A percentile compares a stretch with the other conserved stretches of the same genome.
Evolutionary conservation across 768 basidiomycete species (phyloP).

Genomic region (Lyophyllum atratum): DNA sequence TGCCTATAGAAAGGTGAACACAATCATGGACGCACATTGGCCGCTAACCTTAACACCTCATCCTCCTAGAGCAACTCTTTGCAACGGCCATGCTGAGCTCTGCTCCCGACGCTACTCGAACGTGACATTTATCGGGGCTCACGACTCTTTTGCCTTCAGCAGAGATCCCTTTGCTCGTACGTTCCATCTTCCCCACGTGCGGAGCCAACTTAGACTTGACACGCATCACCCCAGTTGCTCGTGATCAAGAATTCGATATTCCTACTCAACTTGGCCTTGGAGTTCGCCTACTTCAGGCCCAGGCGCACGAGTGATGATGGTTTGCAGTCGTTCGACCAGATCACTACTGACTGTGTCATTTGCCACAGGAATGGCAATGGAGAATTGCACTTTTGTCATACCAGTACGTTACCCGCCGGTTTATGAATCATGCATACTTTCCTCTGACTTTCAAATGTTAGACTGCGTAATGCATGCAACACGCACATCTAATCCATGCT

Average conservation of each 20-base stretch:
- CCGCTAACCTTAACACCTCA: not conserved
- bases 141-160: conserved; percentile 59
- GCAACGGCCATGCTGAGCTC: conserved; percentile 68
- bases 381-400: conserved; percentile 68
- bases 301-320: conserved; percentile 46
- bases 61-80: conserved; percentile 42
- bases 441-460: not conserved
- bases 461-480: not conserved
- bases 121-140: conserved; percentile 50
- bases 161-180: conserved; percentile 44
- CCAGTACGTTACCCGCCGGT: conserved; percentile 39
- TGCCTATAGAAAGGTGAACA: not conserved
- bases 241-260: conserved; percentile 54
- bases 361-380: conserved; percentile 35
- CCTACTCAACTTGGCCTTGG: conserved; percentile 50
- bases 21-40: not conserved
- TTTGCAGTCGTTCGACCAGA: not conserved
- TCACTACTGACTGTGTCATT: not conserved
- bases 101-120: conserved; percentile 59
- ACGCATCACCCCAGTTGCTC: conserved; percentile 16
- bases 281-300: conserved; percentile 61
- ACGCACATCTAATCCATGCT: not conserved
- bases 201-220: not conserved
- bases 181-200: conserved; percentile 24
- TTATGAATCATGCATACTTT: not conserved